Percentiles rank a stretch among this genome's conserved stretches.
Conservation (phyloP, 2,329 filamentous ascomycete genomes). For the Colletotrichum sp. region DNA sequence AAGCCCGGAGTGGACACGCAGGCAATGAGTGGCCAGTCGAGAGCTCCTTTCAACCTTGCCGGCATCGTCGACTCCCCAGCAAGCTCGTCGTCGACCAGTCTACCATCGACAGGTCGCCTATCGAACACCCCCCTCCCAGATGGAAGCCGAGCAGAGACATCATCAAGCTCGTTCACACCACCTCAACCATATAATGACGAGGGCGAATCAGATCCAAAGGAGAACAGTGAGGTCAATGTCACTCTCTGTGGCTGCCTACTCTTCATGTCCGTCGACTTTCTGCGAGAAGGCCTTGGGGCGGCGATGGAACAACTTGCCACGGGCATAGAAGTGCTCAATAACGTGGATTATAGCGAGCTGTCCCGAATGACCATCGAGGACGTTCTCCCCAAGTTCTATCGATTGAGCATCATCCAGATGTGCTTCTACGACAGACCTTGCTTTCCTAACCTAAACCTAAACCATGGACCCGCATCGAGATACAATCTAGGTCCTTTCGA, state of each 20-base stretch:
- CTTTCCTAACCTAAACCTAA: slow-evolving; percentile 3
- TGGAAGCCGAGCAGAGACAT: neutral
- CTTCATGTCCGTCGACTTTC: slow-evolving; percentile 59
- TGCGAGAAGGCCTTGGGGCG: slow-evolving; percentile 31
- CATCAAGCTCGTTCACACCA: slow-evolving; percentile 34
- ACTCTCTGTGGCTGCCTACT: slow-evolving; percentile 52
- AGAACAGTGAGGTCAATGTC: slow-evolving; percentile 18
- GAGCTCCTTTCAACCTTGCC: neutral
- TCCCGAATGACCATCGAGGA: neutral
- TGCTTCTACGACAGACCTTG: slow-evolving; percentile 5
- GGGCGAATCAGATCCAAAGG: neutral
- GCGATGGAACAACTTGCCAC: slow-evolving; percentile 14
- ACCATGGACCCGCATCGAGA: neutral
- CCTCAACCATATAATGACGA: slow-evolving; percentile 32
- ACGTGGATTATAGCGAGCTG: slow-evolving; percentile 6
- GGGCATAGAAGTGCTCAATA: slow-evolving; percentile 11
- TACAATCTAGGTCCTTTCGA: slow-evolving; percentile 11
- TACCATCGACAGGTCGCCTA: neutral
- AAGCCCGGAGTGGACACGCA: neutral
- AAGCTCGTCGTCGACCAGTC: slow-evolving; percentile 1
- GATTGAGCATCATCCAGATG: slow-evolving; percentile 10
- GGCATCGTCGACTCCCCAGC: neutral
- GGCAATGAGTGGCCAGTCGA: neutral
- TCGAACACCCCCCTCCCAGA: slow-evolving; percentile 1
- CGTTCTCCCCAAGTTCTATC: slow-evolving; percentile 7